phyloP scores from a whole-genome alignment of 805 yeast genomes.

The Ogataea corticis region DNA sequence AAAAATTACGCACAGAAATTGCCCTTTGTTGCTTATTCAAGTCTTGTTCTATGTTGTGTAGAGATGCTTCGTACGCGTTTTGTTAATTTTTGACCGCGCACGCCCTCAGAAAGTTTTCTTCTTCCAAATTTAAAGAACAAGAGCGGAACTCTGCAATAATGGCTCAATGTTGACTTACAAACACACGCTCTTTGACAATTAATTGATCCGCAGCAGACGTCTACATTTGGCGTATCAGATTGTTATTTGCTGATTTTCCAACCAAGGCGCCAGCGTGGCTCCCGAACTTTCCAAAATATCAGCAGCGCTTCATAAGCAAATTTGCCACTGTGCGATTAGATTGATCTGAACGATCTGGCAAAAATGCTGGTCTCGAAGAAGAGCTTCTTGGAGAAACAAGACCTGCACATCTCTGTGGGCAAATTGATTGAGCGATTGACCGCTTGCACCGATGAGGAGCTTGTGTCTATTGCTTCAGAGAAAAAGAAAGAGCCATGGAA shows the following conservation, averaged over 20 bases:
- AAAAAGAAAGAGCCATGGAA: slow-evolving; percentile 31
- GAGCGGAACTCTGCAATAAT: neutral
- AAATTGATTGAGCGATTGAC: slow-evolving; percentile 18
- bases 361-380: slow-evolving; percentile 20
- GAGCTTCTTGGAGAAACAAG: slow-evolving; percentile 20
- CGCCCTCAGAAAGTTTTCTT: slow-evolving; percentile 2
- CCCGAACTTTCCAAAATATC: neutral
- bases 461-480: slow-evolving; percentile 18
- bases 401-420: slow-evolving; percentile 19
- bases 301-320: neutral
- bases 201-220: slow-evolving; percentile 1
- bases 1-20: neutral
- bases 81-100: neutral
- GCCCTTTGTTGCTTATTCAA: neutral
- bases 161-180: neutral
- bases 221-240: neutral
- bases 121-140: neutral
- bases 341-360: slow-evolving; percentile 1
- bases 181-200: neutral
- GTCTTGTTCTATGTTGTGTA: too few relatives aligned
- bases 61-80: neutral
- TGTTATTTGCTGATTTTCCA: too few relatives aligned
- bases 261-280: neutral
- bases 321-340: slow-evolving; percentile 2
- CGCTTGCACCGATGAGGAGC: slow-evolving; percentile 22